phyloP scores from a whole-genome alignment of 768 basidiomycete genomes.

The Leccinellum luteum region DNA sequence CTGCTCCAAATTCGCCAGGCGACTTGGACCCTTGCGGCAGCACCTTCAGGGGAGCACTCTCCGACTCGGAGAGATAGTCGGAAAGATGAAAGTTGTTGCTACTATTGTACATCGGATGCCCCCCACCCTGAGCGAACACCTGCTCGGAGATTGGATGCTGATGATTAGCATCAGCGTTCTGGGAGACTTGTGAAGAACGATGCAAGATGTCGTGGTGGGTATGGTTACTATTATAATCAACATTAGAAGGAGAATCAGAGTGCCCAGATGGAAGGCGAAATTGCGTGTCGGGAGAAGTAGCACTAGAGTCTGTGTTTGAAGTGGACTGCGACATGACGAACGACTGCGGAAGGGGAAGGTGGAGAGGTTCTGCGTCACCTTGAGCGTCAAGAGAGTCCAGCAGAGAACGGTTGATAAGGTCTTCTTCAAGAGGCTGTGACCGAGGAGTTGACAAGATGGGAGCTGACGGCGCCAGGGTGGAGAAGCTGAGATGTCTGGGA shows the following conservation, averaged over 20 bases:
- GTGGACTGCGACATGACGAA: conserved; percentile 46
- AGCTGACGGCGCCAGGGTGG: conserved; percentile 53
- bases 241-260: conserved; percentile 49
- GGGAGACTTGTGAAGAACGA: conserved; percentile 26
- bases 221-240: conserved; percentile 36
- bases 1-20: conserved; percentile 35
- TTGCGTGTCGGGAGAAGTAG: conserved; percentile 49
- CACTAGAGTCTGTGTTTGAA: conserved; percentile 52
- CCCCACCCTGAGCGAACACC: conserved; percentile 30
- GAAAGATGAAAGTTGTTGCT: conserved; percentile 31
- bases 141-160: conserved; percentile 33
- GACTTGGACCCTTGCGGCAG: conserved; percentile 27
- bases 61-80: conserved; percentile 35
- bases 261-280: conserved; percentile 50
- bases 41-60: conserved; percentile 33
- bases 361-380: conserved; percentile 73
- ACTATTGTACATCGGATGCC: conserved; percentile 43
- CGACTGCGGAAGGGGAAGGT: conserved; percentile 28
- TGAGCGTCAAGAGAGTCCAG: conserved; percentile 81
- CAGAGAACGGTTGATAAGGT: conserved; percentile 82
- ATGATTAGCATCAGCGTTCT: conserved; percentile 31
- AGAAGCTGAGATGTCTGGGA: conserved; percentile 19
- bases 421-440: conserved; percentile 52
- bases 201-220: conserved; percentile 32
- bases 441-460: conserved; percentile 31